phyloP scores from a whole-genome alignment of 495 filamentous ascomycete genomes.

The Tuber indicum region DNA sequence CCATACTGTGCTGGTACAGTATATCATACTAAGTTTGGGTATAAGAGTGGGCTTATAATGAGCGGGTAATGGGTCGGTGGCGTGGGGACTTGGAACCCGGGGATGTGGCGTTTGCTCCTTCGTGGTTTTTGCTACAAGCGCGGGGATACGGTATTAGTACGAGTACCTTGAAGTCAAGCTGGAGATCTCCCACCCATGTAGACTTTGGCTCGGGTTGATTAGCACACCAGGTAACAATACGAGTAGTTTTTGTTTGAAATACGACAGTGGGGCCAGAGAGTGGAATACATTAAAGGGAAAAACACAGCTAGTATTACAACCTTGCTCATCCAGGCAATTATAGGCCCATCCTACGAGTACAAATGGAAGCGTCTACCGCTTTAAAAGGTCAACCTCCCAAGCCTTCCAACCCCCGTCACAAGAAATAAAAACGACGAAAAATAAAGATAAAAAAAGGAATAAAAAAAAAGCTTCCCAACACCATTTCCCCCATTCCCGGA shows the following conservation, averaged over 20 bases:
- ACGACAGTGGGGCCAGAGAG: neutral
- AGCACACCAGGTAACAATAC: neutral
- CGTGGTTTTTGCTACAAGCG: neutral
- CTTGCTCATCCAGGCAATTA: slow-evolving; percentile 1
- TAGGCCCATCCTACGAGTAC: slow-evolving; percentile 1
- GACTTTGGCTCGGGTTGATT: neutral
- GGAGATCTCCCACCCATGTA: neutral
- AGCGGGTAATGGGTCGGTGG: neutral
- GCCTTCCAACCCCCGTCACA: neutral
- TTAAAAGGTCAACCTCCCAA: neutral
- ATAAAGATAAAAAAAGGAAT: neutral
- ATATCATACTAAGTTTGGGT: neutral
- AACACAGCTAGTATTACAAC: slow-evolving; percentile 3
- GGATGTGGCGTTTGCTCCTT: neutral
- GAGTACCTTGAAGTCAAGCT: neutral
- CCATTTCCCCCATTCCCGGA: slow-evolving; percentile 28
- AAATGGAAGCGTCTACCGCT: slow-evolving; percentile 1
- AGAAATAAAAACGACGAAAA: slow-evolving; percentile 9
- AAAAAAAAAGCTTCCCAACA: slow-evolving; percentile 34
- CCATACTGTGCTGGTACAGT: neutral
- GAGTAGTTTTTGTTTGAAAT: neutral
- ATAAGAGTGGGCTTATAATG: neutral
- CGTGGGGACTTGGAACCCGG: neutral
- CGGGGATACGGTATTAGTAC: neutral
- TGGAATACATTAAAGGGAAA: neutral